Evolutionary conservation across 129 eudicot genomes (phyloP).

Genomic region (Ambrosia trifida): DNA sequence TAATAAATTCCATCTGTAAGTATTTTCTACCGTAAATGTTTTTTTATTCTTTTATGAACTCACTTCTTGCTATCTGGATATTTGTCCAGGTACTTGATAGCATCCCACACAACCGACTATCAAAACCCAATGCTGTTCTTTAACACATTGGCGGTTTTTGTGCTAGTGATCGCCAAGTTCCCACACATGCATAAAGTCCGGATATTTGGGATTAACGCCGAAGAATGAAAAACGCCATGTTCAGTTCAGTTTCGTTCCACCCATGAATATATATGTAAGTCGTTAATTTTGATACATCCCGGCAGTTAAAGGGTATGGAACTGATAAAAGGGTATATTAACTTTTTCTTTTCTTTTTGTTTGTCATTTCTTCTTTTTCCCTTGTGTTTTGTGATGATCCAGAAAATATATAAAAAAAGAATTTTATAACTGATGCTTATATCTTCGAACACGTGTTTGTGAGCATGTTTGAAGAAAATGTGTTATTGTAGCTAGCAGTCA

Average conservation of each 20-base stretch:
- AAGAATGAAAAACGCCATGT: constrained; percentile 43
- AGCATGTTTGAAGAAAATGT: background rate
- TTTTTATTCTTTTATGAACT: constrained; percentile 1
- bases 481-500: background rate
- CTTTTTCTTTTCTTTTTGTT: constrained; percentile 8
- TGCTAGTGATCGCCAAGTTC: constrained; percentile 88
- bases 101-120: constrained; percentile 66
- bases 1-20: background rate
- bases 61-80: constrained; percentile 16
- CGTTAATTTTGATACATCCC: constrained; percentile 41
- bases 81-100: constrained; percentile 33
- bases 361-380: too few relatives aligned
- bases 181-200: constrained; percentile 97
- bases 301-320: constrained; percentile 2
- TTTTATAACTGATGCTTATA: constrained; percentile 17
- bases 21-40: background rate
- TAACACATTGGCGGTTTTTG: constrained; percentile 81
- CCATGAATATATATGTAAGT: constrained; percentile 35
- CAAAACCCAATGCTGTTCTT: constrained; percentile 84
- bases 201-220: constrained; percentile 87
- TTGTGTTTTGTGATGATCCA: background rate
- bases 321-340: constrained; percentile 30
- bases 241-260: constrained; percentile 8
- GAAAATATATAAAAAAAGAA: constrained; percentile 21
- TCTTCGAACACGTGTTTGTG: background rate